These are phyloP conservation scores for Thinopyrum elongatum DNA, from an alignment of 176 grass and related monocot genomes.

Conservation along the genomic window DNA sequence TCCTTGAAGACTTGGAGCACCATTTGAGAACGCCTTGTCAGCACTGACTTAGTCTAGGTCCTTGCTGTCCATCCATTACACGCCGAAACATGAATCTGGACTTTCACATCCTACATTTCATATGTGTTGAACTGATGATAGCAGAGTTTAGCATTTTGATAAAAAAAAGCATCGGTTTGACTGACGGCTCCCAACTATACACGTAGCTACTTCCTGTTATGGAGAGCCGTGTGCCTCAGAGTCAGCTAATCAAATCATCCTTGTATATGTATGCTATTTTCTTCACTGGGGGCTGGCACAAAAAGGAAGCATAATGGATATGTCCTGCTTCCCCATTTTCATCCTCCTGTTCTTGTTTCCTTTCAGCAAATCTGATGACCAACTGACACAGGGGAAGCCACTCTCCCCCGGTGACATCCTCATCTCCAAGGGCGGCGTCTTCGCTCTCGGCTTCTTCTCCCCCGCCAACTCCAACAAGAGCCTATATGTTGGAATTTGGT, in stretches of 20 bases:
- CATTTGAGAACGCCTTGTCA: background rate
- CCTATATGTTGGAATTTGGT: constrained; percentile 46
- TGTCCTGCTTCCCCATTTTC: background rate
- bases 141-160: background rate
- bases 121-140: background rate
- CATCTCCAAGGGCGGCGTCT: constrained; percentile 28
- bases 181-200: background rate
- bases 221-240: background rate
- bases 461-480: background rate
- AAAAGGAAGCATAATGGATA: constrained; percentile 25
- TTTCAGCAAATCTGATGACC: constrained; percentile 22
- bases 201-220: background rate
- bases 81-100: background rate
- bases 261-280: background rate
- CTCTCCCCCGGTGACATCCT: constrained; percentile 16
- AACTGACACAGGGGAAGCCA: constrained; percentile 12
- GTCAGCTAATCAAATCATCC: background rate
- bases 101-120: background rate
- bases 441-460: constrained; percentile 57
- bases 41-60: background rate
- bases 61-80: background rate
- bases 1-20: background rate
- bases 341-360: constrained; percentile 6
- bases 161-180: background rate
- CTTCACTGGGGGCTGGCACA: background rate